A percentile compares a stretch with the other conserved stretches of the same genome.
These are phyloP conservation scores for Macrolepiota albuminosa DNA, from an alignment of 768 basidiomycete species.

Conservation along the genomic window DNA sequence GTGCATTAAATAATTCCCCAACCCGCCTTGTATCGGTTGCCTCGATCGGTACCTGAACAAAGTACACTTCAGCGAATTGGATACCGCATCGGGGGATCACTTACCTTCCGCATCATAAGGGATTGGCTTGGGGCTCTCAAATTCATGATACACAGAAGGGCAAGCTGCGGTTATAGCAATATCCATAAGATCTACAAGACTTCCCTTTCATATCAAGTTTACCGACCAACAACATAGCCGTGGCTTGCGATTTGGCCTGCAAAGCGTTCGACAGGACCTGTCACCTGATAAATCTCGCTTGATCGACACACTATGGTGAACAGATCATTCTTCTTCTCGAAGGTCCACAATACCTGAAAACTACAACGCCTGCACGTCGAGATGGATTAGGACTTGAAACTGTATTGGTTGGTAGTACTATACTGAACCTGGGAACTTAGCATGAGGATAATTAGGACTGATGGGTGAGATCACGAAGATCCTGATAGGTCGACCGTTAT, in stretches of 20 bases:
- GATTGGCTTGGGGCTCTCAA: conserved; percentile 82
- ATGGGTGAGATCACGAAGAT: conserved; percentile 81
- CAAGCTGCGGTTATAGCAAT: conserved; percentile 46
- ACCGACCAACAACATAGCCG: conserved; percentile 76
- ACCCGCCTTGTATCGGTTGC: conserved; percentile 85
- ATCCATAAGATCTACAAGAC: background rate
- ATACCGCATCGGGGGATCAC: background rate
- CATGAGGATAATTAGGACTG: conserved; percentile 79
- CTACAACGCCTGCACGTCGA: conserved; percentile 59
- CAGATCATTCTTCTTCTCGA: background rate
- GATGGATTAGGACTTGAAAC: background rate
- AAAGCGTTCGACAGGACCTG: conserved; percentile 94
- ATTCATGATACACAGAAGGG: conserved; percentile 89
- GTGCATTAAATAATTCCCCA: background rate
- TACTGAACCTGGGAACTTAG: conserved; percentile 76
- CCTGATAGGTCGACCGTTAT: conserved; percentile 59
- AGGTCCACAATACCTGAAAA: conserved; percentile 57
- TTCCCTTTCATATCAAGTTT: background rate
- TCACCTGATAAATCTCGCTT: conserved; percentile 95
- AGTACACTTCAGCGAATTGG: conserved; percentile 1
- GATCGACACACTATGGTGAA: background rate
- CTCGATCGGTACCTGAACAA: conserved; percentile 69
- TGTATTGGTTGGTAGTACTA: background rate
- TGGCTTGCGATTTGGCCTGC: conserved; percentile 85
- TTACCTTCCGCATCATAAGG: conserved; percentile 83